Base-by-base conservation (phyloP, 805 yeast genomes). In the Cyberlindnera sargentensis region DNA sequence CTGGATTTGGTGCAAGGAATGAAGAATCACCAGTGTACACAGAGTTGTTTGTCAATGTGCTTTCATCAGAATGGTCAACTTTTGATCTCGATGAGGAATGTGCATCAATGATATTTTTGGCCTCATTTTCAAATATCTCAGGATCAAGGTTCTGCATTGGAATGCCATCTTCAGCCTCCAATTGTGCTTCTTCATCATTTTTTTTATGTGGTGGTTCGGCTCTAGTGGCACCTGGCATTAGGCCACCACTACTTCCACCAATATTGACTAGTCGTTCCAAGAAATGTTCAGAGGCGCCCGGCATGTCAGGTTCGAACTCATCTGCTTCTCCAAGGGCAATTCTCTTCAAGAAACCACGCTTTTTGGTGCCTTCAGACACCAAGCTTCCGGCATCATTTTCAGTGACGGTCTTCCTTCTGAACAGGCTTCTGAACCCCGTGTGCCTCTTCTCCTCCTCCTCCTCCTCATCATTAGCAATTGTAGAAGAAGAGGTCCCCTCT, bases 41-140 rank as follows among this genome's bases (percentile, higher is more conserved):
- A n/a, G 62, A 57, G 38, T 60, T 69, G 31, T 29, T 69, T 25
- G 44, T 47, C 31, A 48, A 27, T 1, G 57, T 56, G 0, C 44
- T 33, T 29, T 48, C 51, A 39, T 53, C 61, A 10, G 47, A 43
- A 9, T 33, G 42, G 15, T 48, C 50, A 36, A 30, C 24, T 15
- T 25, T 36, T 4, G 31, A 25, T 10, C 35, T 29, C 8, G 45
- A 24, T 34, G 48, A 23, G 34, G 69, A 66, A 57, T 79, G 84
- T 6, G 71, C 68, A 25, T 69, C 64, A 6, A 81, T 73, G 45
- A 81, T 65, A 29, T 72, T 71, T 41, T 69, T 67, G 1, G 86
- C 87, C 48, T 80, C 82, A 32, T 68, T 65, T 27, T 68, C 67
- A 28, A 73, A 58, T 30, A 65, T 61, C 4, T 64, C 70, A 33